These are phyloP conservation scores for Cornus florida DNA, from an alignment of 148 eudicot genomes.

Conservation along the genomic window DNA sequence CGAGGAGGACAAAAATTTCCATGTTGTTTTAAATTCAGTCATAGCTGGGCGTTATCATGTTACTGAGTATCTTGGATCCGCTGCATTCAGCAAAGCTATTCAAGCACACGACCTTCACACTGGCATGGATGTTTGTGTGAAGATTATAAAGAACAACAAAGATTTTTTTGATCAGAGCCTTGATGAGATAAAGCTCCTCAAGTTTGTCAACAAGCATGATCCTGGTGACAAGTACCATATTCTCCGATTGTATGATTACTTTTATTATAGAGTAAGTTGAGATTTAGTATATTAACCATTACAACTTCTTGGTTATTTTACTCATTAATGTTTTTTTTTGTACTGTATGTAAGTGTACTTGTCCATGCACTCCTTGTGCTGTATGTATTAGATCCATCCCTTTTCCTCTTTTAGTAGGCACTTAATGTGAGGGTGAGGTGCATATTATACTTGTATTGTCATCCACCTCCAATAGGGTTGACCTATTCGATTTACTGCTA, in stretches of 20 bases:
- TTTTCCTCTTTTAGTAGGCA: not conserved
- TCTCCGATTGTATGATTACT: constrained; percentile 94
- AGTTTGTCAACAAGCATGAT: constrained; percentile 90
- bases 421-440: not conserved
- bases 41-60: constrained; percentile 99
- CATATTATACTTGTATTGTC: not conserved
- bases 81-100: constrained; percentile 99
- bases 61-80: constrained; percentile 98
- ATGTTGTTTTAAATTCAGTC: constrained; percentile 88
- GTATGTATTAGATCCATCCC: not conserved
- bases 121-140: constrained; percentile 99
- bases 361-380: not conserved
- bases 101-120: constrained; percentile 99
- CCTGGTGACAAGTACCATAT: constrained; percentile 92
- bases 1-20: constrained; percentile 98
- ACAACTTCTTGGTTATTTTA: not conserved
- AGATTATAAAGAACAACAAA: constrained; percentile 96
- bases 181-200: constrained; percentile 98
- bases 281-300: constrained; percentile 6
- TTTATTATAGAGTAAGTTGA: constrained; percentile 89
- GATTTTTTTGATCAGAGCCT: constrained; percentile 99
- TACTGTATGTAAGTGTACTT: not conserved
- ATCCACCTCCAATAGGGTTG: no score
- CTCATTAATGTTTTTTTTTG: not conserved
- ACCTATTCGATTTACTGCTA: not conserved